Evolutionary conservation across 148 eudicot species (phyloP).

Genomic region (Oxyria digyna): DNA sequence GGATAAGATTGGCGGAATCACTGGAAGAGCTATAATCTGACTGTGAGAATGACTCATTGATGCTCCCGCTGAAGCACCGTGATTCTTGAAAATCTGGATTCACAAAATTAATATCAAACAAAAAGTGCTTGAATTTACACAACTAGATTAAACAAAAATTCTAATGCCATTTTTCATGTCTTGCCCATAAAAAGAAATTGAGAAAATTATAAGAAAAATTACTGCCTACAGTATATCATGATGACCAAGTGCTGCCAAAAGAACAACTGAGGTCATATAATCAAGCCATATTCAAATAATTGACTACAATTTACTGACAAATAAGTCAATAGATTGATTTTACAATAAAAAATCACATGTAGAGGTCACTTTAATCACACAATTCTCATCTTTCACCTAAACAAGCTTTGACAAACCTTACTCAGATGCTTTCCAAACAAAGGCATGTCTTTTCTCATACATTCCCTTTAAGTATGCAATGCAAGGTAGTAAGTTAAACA

Average conservation of each 20-base stretch:
- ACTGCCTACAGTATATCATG: too few species aligned
- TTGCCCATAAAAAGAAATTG: not conserved
- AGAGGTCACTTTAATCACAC: too few species aligned
- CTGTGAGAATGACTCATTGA: slow-evolving; percentile 98
- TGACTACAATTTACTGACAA: not conserved
- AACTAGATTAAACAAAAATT: not conserved
- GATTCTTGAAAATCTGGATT: slow-evolving; percentile 81
- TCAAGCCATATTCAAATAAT: not conserved
- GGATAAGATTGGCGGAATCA: slow-evolving; percentile 52
- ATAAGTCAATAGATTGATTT: not conserved
- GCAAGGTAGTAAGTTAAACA: not conserved
- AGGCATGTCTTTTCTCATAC: not conserved
- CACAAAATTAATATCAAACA: not conserved
- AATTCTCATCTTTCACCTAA: not conserved
- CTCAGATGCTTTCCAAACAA: not conserved
- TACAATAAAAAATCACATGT: too few species aligned
- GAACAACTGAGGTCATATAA: not conserved
- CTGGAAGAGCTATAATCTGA: slow-evolving; percentile 83
- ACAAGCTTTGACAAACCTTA: not conserved
- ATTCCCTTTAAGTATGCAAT: not conserved
- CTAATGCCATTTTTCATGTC: not conserved
- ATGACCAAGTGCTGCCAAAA: not conserved
- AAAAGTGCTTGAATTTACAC: not conserved
- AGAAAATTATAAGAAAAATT: too few species aligned
- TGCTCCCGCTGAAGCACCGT: slow-evolving; percentile 96